Percentiles rank a stretch among this genome's conserved stretches.
phyloP scores from a whole-genome alignment of 192 early-diverging fungal genomes.

The Backusella westeae region DNA sequence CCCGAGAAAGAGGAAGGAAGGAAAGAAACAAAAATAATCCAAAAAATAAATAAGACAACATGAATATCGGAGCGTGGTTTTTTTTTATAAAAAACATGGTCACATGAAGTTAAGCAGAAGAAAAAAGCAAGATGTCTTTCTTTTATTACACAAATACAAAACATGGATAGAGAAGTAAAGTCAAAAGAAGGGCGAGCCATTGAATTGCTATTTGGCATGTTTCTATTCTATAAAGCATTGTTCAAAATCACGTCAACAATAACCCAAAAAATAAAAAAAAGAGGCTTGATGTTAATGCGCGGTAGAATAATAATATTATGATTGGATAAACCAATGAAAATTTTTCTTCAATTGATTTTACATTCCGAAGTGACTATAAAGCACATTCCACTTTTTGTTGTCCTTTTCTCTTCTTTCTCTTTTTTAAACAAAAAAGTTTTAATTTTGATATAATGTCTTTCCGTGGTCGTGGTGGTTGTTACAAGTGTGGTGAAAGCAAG shows the following conservation, averaged over 20 bases:
- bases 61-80: not conserved
- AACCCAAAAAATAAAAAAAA: not conserved
- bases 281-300: not conserved
- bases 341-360: constrained; percentile 10
- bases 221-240: not conserved
- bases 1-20: not conserved
- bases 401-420: not conserved
- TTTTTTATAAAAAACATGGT: not conserved
- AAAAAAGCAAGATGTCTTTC: not conserved
- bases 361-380: not conserved
- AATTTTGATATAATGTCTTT: constrained; percentile 28
- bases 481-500: constrained; percentile 42
- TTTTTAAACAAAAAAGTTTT: constrained; percentile 11
- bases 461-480: constrained; percentile 36
- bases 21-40: not conserved
- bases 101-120: not conserved
- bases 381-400: not conserved
- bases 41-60: not conserved
- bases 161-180: not conserved
- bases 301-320: not conserved
- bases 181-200: not conserved
- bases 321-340: constrained; percentile 4
- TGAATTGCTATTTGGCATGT: not conserved
- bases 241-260: not conserved
- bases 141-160: not conserved